Percentiles rank a stretch among this genome's conserved stretches.
phyloP scores from a whole-genome alignment of 495 filamentous ascomycete genomes.

The Aspergillus egyptiacus region DNA sequence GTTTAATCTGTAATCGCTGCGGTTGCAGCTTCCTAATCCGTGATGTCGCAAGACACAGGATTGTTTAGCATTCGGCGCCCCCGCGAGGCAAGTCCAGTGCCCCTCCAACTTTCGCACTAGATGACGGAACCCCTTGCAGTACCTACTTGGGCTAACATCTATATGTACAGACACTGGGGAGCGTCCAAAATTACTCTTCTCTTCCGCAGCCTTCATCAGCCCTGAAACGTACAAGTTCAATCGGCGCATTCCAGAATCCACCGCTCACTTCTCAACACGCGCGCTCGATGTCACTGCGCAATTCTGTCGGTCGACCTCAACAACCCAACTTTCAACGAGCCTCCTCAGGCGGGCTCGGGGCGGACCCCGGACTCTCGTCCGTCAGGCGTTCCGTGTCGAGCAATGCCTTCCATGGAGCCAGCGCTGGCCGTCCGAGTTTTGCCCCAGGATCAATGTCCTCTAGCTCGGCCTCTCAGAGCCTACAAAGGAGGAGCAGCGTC shows the following conservation, averaged over 20 bases:
- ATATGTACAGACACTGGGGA: slow-evolving; percentile 62
- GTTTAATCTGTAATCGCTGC: slow-evolving; percentile 16
- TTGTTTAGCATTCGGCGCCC: slow-evolving; percentile 68
- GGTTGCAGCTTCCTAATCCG: slow-evolving; percentile 31
- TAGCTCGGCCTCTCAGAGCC: slow-evolving; percentile 33
- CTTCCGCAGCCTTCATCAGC: slow-evolving; percentile 91
- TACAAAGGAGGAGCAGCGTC: slow-evolving; percentile 77
- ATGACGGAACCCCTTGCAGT: not conserved
- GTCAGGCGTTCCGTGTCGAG: slow-evolving; percentile 79
- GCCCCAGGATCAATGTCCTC: slow-evolving; percentile 56
- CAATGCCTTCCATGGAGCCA: slow-evolving; percentile 58
- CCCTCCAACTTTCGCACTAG: not conserved
- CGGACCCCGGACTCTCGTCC: slow-evolving; percentile 72
- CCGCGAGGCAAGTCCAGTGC: slow-evolving; percentile 54
- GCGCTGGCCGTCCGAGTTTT: slow-evolving; percentile 60
- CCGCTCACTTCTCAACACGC: slow-evolving; percentile 62
- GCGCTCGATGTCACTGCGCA: slow-evolving; percentile 76
- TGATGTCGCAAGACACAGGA: slow-evolving; percentile 70
- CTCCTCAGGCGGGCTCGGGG: slow-evolving; percentile 64
- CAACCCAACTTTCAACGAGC: slow-evolving; percentile 81
- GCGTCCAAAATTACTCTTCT: slow-evolving; percentile 68
- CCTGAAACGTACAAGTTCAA: slow-evolving; percentile 88
- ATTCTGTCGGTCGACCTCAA: slow-evolving; percentile 79
- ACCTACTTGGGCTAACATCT: slow-evolving; percentile 14
- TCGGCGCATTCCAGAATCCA: slow-evolving; percentile 57